Conservation (phyloP, 2,329 filamentous ascomycete genomes). For the Didymella sp. region DNA sequence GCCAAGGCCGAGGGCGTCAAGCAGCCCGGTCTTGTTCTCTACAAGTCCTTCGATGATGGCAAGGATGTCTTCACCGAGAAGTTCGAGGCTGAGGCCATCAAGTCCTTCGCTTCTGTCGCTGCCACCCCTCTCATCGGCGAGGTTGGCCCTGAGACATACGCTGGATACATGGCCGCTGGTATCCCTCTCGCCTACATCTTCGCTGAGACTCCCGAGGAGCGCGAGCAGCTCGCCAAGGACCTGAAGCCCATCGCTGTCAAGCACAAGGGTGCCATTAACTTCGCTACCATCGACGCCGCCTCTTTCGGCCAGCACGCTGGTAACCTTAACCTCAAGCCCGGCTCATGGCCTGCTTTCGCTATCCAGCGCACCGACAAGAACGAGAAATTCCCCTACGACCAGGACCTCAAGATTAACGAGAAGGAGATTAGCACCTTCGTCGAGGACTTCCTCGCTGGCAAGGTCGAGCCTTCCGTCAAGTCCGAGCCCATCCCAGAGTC, state of each 20-base stretch:
- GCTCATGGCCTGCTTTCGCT: slow-evolving; percentile 96
- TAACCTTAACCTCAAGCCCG: slow-evolving; percentile 96
- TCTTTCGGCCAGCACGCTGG: slow-evolving; percentile 91
- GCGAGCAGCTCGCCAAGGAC: slow-evolving; percentile 74
- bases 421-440: slow-evolving; percentile 82
- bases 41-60: slow-evolving; percentile 98
- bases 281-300: slow-evolving; percentile 96
- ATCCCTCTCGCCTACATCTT: slow-evolving; percentile 98
- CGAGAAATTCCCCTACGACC: slow-evolving; percentile 94
- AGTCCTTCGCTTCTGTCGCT: slow-evolving; percentile 81
- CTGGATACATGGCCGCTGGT: slow-evolving; percentile 89
- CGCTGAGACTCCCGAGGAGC: slow-evolving; percentile 89
- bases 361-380: slow-evolving; percentile 97
- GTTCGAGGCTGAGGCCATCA: slow-evolving; percentile 81
- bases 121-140: slow-evolving; percentile 92
- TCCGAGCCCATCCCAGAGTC: slow-evolving; percentile 95
- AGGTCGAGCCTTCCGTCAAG: slow-evolving; percentile 96
- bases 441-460: slow-evolving; percentile 82
- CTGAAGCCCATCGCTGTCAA: slow-evolving; percentile 89
- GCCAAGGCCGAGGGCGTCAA: slow-evolving; percentile 91
- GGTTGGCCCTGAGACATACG: slow-evolving; percentile 96
- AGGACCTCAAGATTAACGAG: slow-evolving; percentile 77
- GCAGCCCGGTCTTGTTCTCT: slow-evolving; percentile 86
- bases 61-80: slow-evolving; percentile 83
- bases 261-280: slow-evolving; percentile 94